Base-by-base conservation (phyloP, 2,329 filamentous ascomycete genomes). In the Colletotrichum sidae region DNA sequence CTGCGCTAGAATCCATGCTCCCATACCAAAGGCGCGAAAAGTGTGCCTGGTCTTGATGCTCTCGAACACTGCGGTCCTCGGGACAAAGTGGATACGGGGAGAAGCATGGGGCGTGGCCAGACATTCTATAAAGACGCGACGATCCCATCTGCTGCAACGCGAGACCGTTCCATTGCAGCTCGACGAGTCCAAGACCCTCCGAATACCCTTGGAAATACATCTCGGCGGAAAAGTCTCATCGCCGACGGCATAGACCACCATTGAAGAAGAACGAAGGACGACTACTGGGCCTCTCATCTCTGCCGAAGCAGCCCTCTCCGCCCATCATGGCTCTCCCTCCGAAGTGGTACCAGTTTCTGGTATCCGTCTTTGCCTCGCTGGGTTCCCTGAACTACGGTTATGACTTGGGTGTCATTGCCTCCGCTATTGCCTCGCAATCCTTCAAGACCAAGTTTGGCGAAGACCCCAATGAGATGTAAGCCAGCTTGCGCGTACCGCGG, bases 371-470 rank as follows among this genome's bases (percentile, higher is more conserved):
- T 72, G 85, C 84, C 69, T 86, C 85, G 25, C 76, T 87, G 46
- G 85, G 85, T 47, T 86, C 84, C 5, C 77, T 86, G 52, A 79
- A 85, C 38, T 88, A 78, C 70, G 85, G 85, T 54, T 87, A 87
- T 71, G 85, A 87, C 71, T 76, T 87, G 10, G 84, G 83, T 70
- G 81, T 84, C 45, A 83, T 85, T 60, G 82, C 82, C 53, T 78
- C 83, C 57, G 84, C 84, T 12, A 81, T 88, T 59, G 82, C 83
- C 12, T 84, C 83, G 15, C 74, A 76, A 9, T 77, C 80, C 8
- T 85, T 84, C 70, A 72, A 71, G 5, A 65, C 67, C 1, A 74
- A 75, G 56, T 85, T 86, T 53, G 71, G 71, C 17, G 54, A 71
- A 64, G 67, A 78, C 1, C 71, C 80, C 7, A 76, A 71, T 25